These are phyloP conservation scores for Claviceps quebecensis DNA, from an alignment of 2,329 filamentous ascomycete genomes.

Conservation along the genomic window DNA sequence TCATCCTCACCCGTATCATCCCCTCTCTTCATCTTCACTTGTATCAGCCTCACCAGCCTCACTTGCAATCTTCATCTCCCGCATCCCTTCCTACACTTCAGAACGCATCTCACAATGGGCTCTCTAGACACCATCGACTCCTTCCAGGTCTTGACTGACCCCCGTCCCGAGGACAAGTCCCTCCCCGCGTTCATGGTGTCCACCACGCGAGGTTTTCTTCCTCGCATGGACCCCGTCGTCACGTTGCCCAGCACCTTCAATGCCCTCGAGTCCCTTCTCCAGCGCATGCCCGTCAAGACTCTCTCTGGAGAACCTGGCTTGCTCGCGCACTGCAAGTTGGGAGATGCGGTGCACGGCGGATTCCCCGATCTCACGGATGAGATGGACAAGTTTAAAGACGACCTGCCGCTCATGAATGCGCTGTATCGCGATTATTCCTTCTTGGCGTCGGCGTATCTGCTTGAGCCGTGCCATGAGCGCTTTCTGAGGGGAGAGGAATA, in stretches of 20 bases:
- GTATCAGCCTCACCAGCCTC: no score
- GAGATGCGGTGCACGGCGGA: slow-evolving; percentile 56
- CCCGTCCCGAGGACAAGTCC: slow-evolving; percentile 44
- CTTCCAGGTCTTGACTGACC: slow-evolving; percentile 51
- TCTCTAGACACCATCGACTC: slow-evolving; percentile 20
- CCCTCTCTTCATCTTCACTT: not conserved
- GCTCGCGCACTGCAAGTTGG: slow-evolving; percentile 59
- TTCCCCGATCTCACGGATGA: slow-evolving; percentile 63
- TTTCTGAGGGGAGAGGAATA: slow-evolving; percentile 60
- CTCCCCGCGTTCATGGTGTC: slow-evolving; percentile 70
- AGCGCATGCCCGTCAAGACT: slow-evolving; percentile 67
- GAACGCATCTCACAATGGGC: slow-evolving; percentile 22
- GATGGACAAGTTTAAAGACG: slow-evolving; percentile 57
- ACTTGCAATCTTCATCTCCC: not conserved
- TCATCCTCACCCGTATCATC: no score
- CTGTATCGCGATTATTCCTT: slow-evolving; percentile 88
- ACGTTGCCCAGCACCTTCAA: slow-evolving; percentile 61
- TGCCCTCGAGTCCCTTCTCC: slow-evolving; percentile 55
- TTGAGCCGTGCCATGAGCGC: slow-evolving; percentile 78
- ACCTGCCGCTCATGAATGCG: slow-evolving; percentile 70
- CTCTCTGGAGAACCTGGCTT: slow-evolving; percentile 61
- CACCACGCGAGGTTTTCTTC: slow-evolving; percentile 59
- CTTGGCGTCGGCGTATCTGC: slow-evolving; percentile 73
- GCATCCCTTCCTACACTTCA: not conserved
- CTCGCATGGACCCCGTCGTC: slow-evolving; percentile 47